Conservation (phyloP, 192 early-diverging fungal genomes). For the Umbelopsis ramanniana region DNA sequence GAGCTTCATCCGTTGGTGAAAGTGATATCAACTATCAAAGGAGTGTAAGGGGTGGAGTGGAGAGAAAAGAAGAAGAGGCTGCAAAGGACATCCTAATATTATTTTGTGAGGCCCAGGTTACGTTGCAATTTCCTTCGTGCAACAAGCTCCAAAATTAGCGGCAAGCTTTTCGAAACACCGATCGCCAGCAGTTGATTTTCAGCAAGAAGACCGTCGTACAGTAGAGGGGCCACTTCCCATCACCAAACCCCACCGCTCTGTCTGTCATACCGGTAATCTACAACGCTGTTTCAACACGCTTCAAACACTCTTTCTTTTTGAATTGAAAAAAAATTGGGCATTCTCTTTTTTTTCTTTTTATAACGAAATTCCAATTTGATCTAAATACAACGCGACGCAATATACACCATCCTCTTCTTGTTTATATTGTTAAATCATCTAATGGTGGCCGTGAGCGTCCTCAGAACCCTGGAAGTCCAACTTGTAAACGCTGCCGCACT, state of each 20-base stretch:
- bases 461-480: constrained; percentile 52
- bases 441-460: constrained; percentile 43
- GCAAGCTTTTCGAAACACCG: neutral
- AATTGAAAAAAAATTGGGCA: constrained; percentile 2
- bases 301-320: neutral
- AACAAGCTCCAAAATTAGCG: constrained; percentile 18
- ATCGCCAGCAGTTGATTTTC: neutral
- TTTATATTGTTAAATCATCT: constrained; percentile 26
- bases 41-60: constrained; percentile 10
- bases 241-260: neutral
- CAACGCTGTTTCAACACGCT: no score
- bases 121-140: constrained; percentile 23
- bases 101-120: neutral
- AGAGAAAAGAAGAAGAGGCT: constrained; percentile 5
- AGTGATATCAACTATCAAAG: constrained; percentile 11
- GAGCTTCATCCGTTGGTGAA: constrained; percentile 18
- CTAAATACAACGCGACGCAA: constrained; percentile 23
- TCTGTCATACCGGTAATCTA: neutral
- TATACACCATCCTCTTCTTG: neutral
- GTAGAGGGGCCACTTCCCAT: no score
- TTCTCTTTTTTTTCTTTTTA: neutral
- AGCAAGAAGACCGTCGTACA: neutral
- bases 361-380: constrained; percentile 21
- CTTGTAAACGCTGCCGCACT: constrained; percentile 88
- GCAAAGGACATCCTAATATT: constrained; percentile 9